These are phyloP conservation scores for Kwoniella shandongensis DNA, from an alignment of 768 basidiomycete genomes.

Conservation along the genomic window DNA sequence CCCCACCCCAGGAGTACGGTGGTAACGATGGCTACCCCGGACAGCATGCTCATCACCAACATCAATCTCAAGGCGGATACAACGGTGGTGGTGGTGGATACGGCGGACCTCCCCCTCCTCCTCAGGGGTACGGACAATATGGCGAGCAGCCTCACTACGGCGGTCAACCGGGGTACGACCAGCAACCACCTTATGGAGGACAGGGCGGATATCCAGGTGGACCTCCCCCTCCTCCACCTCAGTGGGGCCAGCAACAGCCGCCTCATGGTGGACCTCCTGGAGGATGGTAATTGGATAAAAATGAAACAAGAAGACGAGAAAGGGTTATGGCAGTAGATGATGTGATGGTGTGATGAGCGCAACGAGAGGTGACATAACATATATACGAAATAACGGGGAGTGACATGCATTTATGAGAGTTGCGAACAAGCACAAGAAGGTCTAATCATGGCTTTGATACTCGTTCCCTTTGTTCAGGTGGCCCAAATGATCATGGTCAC, in stretches of 20 bases:
- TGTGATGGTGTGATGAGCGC: neutral
- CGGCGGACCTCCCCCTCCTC: conserved; percentile 4
- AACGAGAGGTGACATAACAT: neutral
- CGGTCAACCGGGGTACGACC: conserved; percentile 8
- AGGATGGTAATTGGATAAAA: conserved; percentile 11
- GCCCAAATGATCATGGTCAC: too few species aligned
- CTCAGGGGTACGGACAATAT: conserved; percentile 2
- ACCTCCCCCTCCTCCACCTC: neutral
- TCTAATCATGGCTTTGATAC: too few species aligned
- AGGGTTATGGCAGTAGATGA: neutral
- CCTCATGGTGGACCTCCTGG: conserved; percentile 9
- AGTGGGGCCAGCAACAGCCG: conserved; percentile 12
- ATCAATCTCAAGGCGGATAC: conserved; percentile 8
- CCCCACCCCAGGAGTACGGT: conserved; percentile 8
- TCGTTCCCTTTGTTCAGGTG: too few species aligned
- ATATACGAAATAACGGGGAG: neutral
- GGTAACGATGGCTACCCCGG: conserved; percentile 12
- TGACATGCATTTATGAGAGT: too few species aligned
- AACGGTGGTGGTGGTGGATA: conserved; percentile 18
- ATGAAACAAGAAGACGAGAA: neutral
- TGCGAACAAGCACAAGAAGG: too few species aligned
- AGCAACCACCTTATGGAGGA: conserved; percentile 2
- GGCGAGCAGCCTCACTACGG: conserved; percentile 14
- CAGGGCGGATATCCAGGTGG: neutral
- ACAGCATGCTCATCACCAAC: conserved; percentile 2